Evolutionary conservation across 2,329 filamentous ascomycete genomes (phyloP).

Genomic region (Ascochyta viciae-villosae): DNA sequence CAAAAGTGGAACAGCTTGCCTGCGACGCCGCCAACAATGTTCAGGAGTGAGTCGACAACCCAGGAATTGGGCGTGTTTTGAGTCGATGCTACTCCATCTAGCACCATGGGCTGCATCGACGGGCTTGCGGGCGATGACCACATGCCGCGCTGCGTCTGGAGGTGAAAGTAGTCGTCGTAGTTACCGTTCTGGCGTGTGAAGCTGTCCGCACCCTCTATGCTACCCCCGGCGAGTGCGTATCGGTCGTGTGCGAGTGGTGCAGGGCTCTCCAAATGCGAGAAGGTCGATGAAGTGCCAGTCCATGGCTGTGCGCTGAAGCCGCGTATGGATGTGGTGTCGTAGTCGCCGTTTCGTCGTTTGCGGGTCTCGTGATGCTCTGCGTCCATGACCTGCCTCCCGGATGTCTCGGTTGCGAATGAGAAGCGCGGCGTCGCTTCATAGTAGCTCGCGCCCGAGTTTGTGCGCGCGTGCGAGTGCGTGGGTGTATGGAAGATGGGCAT

Average conservation of each 20-base stretch:
- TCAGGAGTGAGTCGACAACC: slow-evolving; percentile 58
- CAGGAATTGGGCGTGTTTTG: slow-evolving; percentile 24
- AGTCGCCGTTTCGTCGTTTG: slow-evolving; percentile 36
- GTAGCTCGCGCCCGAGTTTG: slow-evolving; percentile 22
- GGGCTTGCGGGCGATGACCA: slow-evolving; percentile 45
- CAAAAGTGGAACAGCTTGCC: slow-evolving; percentile 89
- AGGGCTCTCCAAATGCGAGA: slow-evolving; percentile 45
- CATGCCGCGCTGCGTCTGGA: slow-evolving; percentile 46
- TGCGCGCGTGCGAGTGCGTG: slow-evolving; percentile 24
- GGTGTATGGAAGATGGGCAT: slow-evolving; percentile 42
- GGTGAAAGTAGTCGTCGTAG: slow-evolving; percentile 51
- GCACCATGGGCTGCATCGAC: slow-evolving; percentile 18
- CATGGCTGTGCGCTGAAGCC: slow-evolving; percentile 26
- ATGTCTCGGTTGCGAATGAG: slow-evolving; percentile 34
- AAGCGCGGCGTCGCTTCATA: slow-evolving; percentile 35
- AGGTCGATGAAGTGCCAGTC: slow-evolving; percentile 31
- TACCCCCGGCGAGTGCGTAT: slow-evolving; percentile 58
- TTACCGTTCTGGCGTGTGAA: slow-evolving; percentile 49
- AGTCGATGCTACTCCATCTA: slow-evolving; percentile 23
- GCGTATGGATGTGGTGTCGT: slow-evolving; percentile 21
- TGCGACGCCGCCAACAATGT: slow-evolving; percentile 69
- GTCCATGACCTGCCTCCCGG: slow-evolving; percentile 38
- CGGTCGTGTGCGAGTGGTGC: slow-evolving; percentile 59
- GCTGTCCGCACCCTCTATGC: slow-evolving; percentile 56
- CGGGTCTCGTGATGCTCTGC: slow-evolving; percentile 40